These are phyloP conservation scores for Microdochium nivale DNA, from an alignment of 2,329 filamentous ascomycete species.

Conservation along the genomic window DNA sequence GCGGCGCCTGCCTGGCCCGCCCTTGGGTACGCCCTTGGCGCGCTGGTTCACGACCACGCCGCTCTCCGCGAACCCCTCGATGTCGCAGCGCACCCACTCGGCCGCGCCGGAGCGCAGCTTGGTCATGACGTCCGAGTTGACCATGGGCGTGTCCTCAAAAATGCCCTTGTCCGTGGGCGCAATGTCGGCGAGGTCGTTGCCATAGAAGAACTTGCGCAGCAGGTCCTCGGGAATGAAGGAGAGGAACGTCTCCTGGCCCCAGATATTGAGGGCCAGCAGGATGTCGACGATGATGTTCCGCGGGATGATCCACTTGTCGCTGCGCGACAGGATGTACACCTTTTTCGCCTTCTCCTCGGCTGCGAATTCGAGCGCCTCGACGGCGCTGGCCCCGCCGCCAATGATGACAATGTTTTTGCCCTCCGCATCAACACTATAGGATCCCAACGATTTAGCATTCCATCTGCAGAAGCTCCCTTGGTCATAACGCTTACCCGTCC, in stretches of 20 bases:
- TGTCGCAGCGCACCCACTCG: slow-evolving; percentile 76
- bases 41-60: slow-evolving; percentile 67
- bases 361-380: slow-evolving; percentile 77
- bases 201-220: slow-evolving; percentile 72
- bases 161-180: slow-evolving; percentile 62
- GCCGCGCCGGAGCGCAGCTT: slow-evolving; percentile 64
- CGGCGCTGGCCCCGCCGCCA: slow-evolving; percentile 71
- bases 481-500: slow-evolving; percentile 52
- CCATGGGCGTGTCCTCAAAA: slow-evolving; percentile 82
- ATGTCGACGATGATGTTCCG: slow-evolving; percentile 67
- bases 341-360: slow-evolving; percentile 56
- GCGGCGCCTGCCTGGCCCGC: slow-evolving; percentile 62
- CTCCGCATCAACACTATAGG: slow-evolving; percentile 51
- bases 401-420: slow-evolving; percentile 71
- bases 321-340: slow-evolving; percentile 65
- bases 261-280: slow-evolving; percentile 68
- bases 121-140: slow-evolving; percentile 73
- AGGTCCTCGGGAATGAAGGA: slow-evolving; percentile 73
- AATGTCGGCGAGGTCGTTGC: slow-evolving; percentile 70
- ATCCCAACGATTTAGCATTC: too few species aligned
- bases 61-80: slow-evolving; percentile 52
- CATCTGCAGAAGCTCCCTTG: too few species aligned
- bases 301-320: slow-evolving; percentile 83
- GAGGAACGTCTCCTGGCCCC: slow-evolving; percentile 66
- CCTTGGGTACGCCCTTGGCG: slow-evolving; percentile 62